Base-by-base conservation (phyloP, 1,284 basidiomycete species). In the Agaricales sp. region DNA sequence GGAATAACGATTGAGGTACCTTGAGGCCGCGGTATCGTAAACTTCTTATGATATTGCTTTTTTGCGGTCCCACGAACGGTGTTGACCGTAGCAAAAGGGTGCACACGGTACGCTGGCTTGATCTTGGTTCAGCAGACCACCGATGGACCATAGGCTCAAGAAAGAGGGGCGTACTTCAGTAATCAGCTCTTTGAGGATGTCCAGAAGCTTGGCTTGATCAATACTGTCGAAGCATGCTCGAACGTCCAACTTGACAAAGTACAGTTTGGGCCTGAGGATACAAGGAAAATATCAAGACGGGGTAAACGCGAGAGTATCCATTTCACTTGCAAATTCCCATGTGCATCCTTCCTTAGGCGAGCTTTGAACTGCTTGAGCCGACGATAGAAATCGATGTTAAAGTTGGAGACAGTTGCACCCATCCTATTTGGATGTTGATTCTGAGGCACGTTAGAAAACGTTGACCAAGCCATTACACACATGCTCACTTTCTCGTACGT, bases 171-270 rank as follows among this genome's bases (percentile, higher is more conserved):
- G 50, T 57, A 89, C 91, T 69, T 89, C 79, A 1, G 81, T 81
- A 25, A 96, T 72, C 4, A 94, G 60, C 1, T 79, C 67, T 19
- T 77, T 74, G 35, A 98, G 64, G 23, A 99, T 91, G 26, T 77
- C 69, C 13, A 99, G 66, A 45, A 99, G 67, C 59, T 87, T 93
- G 19, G 75, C 73, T 62, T 99, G 96, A 41, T 93, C 84, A 54
- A 99, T 98, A 0, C 89, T 92, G 65, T 99, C 96, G 68, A 98
- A 99, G 53, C 93, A 96, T 1, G 92, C 86, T 53, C 87, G 84
- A 13, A 99, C 91, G 60, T 99, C 96, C 23, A 96, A 81, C 64
- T 99, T 99, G 53, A 94, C 92, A 59, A 99, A 95, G 63, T 93
- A 98, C 2, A 96, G 65, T 55, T 80, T 82, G 0, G 91, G 90